A percentile compares a stretch with the other conserved stretches of the same genome.
phyloP scores from a whole-genome alignment of 129 eudicot species.

The Gnaphalium uliginosum region DNA sequence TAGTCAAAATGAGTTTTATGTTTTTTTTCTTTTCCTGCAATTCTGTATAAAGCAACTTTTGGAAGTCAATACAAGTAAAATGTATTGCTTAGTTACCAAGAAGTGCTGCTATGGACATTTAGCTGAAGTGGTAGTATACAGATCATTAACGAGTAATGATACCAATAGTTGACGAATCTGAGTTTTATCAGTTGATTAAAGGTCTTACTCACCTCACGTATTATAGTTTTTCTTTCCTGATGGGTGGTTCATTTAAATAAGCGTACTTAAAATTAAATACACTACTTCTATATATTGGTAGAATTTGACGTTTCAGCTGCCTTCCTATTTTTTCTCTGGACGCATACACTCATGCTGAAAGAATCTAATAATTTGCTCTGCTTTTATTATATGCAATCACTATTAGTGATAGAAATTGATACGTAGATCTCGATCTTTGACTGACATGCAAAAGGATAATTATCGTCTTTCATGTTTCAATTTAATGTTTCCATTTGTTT shows the following conservation, averaged over 20 bases:
- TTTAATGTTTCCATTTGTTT: background rate
- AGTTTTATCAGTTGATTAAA: background rate
- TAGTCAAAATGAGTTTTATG: background rate
- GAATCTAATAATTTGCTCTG: background rate
- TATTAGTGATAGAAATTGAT: too few relatives aligned
- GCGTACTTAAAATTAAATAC: too few relatives aligned
- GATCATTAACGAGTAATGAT: background rate
- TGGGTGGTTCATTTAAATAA: too few relatives aligned
- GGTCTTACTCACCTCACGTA: background rate
- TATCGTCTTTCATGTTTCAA: background rate
- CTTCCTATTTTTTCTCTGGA: background rate
- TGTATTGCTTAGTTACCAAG: background rate
- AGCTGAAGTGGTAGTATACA: constrained; percentile 1
- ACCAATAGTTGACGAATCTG: background rate
- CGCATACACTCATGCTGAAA: background rate
- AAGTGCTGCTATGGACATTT: background rate
- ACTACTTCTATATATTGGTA: too few relatives aligned
- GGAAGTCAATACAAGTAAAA: background rate
- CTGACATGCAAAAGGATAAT: background rate
- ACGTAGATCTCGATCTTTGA: too few relatives aligned
- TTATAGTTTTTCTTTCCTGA: background rate
- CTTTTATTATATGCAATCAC: background rate
- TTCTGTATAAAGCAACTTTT: background rate
- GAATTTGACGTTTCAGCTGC: background rate
- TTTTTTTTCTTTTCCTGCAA: too few relatives aligned